A percentile compares a stretch with the other conserved stretches of the same genome.
These are phyloP conservation scores for Mangifera indica DNA, from an alignment of 345 rosid genomes.

Conservation along the genomic window DNA sequence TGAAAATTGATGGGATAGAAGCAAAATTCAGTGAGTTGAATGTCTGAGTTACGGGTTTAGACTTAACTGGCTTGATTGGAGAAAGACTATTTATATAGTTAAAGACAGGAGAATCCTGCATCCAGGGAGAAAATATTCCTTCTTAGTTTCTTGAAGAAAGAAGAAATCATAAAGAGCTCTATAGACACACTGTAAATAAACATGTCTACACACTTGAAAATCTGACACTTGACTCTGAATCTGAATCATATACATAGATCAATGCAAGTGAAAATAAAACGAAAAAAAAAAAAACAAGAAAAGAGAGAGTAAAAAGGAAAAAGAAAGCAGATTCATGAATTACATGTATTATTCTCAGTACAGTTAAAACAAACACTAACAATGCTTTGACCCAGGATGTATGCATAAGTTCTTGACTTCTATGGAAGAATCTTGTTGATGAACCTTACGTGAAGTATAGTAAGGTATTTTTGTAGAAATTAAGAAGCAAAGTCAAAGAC, in stretches of 20 bases:
- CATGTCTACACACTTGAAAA: too few species aligned
- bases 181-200: not conserved
- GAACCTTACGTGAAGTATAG: not conserved
- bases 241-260: not conserved
- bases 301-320: not conserved
- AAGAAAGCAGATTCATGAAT: not conserved
- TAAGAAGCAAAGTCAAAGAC: slow-evolving; percentile 3
- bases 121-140: not conserved
- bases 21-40: slow-evolving; percentile 68
- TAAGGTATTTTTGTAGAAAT: not conserved
- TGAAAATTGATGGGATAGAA: slow-evolving; percentile 78
- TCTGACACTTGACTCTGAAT: too few species aligned
- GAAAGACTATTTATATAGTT: slow-evolving; percentile 85
- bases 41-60: slow-evolving; percentile 57
- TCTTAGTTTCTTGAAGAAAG: slow-evolving; percentile 13
- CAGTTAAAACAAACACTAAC: not conserved
- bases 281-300: not conserved
- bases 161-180: not conserved
- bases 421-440: not conserved
- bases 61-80: slow-evolving; percentile 83
- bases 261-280: not conserved
- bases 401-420: too few species aligned
- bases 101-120: slow-evolving; percentile 95
- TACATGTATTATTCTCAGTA: not conserved
- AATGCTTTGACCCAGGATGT: not conserved